phyloP scores from a whole-genome alignment of 345 rosid species.

The Hibiscus mutabilis region DNA sequence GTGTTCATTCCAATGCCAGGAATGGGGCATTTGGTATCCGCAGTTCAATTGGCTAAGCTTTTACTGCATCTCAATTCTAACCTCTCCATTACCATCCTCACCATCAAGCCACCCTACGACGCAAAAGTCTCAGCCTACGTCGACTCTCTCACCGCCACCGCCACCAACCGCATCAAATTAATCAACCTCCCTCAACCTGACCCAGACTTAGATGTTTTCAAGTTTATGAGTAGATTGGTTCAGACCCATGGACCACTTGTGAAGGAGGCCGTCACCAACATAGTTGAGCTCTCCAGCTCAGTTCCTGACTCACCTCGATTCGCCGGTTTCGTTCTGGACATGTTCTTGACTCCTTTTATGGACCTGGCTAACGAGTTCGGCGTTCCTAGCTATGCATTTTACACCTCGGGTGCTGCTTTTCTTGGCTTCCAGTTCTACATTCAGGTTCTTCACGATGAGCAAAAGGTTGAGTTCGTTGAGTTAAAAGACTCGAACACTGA shows the following conservation, averaged over 20 bases:
- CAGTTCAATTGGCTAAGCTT: constrained; percentile 32
- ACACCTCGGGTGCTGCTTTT: background rate
- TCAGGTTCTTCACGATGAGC: background rate
- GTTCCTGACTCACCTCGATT: background rate
- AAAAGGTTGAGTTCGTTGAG: background rate
- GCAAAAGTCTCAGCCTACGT: background rate
- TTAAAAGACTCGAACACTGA: background rate
- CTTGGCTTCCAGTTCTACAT: background rate
- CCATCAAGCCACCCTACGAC: constrained; percentile 11
- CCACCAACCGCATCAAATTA: background rate
- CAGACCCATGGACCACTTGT: background rate
- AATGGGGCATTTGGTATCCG: constrained; percentile 38
- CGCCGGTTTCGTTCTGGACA: background rate
- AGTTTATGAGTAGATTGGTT: background rate
- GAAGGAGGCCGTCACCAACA: background rate
- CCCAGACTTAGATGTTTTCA: background rate
- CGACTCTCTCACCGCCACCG: background rate
- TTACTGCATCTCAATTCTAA: constrained; percentile 24
- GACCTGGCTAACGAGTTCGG: background rate
- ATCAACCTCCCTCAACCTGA: background rate
- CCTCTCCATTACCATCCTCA: constrained; percentile 35
- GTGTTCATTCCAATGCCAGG: constrained; percentile 42
- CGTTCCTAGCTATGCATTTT: background rate
- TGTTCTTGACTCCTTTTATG: background rate
- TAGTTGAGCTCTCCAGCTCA: background rate